These are phyloP conservation scores for Aspergillus flavus DNA, from an alignment of 2,329 filamentous ascomycete genomes.

Conservation along the genomic window DNA sequence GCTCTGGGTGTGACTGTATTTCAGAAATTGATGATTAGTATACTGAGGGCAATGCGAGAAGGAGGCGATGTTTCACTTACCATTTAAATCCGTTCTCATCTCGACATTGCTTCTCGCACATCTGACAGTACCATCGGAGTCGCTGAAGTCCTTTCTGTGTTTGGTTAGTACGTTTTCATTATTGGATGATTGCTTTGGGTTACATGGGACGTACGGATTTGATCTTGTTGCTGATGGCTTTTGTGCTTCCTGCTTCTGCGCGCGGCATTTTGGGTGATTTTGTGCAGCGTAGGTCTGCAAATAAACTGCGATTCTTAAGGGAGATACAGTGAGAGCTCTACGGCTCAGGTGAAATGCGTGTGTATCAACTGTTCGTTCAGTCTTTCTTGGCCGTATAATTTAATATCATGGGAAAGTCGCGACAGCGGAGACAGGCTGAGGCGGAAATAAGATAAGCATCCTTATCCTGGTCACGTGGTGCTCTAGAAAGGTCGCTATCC, in stretches of 20 bases:
- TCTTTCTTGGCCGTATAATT: background rate
- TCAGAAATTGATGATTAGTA: background rate
- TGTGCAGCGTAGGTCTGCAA: no score
- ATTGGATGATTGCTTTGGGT: background rate
- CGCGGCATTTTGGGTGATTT: conserved; percentile 69
- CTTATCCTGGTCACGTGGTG: background rate
- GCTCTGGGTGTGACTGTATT: conserved; percentile 70
- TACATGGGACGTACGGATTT: conserved; percentile 67
- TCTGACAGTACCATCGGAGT: conserved; percentile 87
- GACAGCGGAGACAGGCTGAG: background rate
- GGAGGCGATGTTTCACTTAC: conserved; percentile 10
- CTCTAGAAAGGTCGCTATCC: background rate
- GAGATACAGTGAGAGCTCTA: background rate
- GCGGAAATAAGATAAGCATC: conserved; percentile 1
- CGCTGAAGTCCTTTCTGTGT: conserved; percentile 62
- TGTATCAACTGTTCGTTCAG: background rate
- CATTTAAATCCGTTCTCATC: conserved; percentile 91
- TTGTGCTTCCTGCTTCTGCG: conserved; percentile 90
- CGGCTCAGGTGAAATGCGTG: background rate
- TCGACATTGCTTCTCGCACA: conserved; percentile 74
- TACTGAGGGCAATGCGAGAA: no score
- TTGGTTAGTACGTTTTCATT: conserved; percentile 12
- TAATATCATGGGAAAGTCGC: background rate
- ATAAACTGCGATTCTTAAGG: background rate
- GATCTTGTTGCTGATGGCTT: conserved; percentile 86